These are phyloP conservation scores for Carnegiea gigantea DNA, from an alignment of 179 eudicot species.

Conservation along the genomic window DNA sequence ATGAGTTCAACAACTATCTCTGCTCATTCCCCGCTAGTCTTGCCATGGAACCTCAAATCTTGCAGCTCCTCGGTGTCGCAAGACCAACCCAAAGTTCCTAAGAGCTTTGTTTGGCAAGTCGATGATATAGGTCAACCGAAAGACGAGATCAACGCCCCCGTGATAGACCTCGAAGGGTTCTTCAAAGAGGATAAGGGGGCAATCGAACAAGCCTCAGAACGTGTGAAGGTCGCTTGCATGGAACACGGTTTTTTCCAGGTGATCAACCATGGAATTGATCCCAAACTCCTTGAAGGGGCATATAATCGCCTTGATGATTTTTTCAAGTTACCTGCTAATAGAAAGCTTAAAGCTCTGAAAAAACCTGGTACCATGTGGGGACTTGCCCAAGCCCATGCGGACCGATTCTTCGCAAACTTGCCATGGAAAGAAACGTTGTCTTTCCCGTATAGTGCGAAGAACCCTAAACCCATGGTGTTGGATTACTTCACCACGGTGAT, in stretches of 20 bases:
- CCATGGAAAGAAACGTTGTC: conserved; percentile 70
- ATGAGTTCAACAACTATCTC: neutral
- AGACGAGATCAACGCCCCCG: conserved; percentile 35
- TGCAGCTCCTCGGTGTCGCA: neutral
- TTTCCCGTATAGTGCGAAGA: conserved; percentile 36
- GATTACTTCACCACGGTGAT: conserved; percentile 37
- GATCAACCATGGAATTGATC: conserved; percentile 48
- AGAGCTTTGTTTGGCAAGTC: conserved; percentile 41
- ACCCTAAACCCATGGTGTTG: conserved; percentile 21
- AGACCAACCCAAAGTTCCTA: conserved; percentile 30
- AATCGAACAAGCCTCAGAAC: conserved; percentile 26
- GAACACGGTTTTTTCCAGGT: conserved; percentile 58
- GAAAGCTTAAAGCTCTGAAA: conserved; percentile 32
- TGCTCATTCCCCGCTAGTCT: neutral
- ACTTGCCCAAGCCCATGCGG: conserved; percentile 40
- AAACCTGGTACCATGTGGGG: conserved; percentile 42
- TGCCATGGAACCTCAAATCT: neutral
- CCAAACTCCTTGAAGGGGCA: conserved; percentile 20
- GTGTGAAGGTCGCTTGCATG: conserved; percentile 31
- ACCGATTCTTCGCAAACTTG: conserved; percentile 37
- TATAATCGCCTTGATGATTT: conserved; percentile 26
- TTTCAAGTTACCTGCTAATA: conserved; percentile 35
- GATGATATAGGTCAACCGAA: conserved; percentile 27
- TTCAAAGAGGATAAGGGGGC: conserved; percentile 34
- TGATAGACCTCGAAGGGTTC: conserved; percentile 50